These are phyloP conservation scores for Chrysoporthe deuterocubensis DNA, from an alignment of 2,329 filamentous ascomycete species.

Conservation along the genomic window DNA sequence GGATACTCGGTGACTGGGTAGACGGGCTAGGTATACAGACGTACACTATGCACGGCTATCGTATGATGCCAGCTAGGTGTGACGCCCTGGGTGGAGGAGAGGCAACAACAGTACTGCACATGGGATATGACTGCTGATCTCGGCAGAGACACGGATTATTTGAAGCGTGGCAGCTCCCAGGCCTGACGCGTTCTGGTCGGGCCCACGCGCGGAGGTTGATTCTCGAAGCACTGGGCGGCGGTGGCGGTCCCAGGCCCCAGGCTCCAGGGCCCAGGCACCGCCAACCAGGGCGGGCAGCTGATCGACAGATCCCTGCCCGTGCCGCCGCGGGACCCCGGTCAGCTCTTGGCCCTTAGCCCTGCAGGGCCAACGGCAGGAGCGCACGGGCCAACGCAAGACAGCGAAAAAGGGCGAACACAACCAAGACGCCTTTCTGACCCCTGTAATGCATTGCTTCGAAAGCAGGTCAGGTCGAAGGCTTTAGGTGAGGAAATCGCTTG, in stretches of 20 bases:
- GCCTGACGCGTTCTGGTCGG: background rate
- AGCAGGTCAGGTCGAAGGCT: background rate
- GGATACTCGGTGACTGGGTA: too few species aligned
- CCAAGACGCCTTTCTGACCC: slow-evolving; percentile 8
- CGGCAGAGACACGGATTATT: background rate
- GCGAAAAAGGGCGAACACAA: background rate
- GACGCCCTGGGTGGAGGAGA: background rate
- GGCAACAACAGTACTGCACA: too few species aligned
- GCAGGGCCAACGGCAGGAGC: background rate
- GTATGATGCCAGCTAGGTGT: background rate
- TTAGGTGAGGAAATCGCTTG: slow-evolving; percentile 9
- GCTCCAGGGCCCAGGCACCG: too few species aligned
- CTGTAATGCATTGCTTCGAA: slow-evolving; percentile 11
- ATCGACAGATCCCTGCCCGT: background rate
- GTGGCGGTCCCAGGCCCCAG: background rate
- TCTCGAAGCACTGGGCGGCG: background rate
- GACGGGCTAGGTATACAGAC: too few species aligned
- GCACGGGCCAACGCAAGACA: slow-evolving; percentile 7
- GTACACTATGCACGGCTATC: too few species aligned
- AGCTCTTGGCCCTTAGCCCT: background rate
- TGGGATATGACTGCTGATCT: background rate
- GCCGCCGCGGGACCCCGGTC: background rate
- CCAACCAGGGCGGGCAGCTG: background rate
- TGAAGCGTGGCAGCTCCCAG: background rate
- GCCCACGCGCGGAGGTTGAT: background rate